Conservation (phyloP, 2,329 filamentous ascomycete species). For the Sclerotinia glacialis region DNA sequence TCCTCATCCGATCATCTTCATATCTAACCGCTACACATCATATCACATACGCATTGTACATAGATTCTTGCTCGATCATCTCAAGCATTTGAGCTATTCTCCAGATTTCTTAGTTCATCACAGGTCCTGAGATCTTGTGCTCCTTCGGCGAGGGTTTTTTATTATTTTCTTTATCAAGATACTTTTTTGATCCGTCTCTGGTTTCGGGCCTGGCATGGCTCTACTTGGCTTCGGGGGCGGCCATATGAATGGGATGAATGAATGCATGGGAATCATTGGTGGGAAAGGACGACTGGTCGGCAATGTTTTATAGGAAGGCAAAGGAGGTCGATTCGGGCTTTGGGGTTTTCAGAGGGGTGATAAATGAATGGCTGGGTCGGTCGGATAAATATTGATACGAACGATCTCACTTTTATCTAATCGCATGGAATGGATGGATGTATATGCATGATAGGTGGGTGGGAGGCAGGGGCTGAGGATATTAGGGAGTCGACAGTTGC, state of each 20-base stretch:
- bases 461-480: background rate
- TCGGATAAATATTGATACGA: background rate
- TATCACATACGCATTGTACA: slow-evolving; percentile 10
- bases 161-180: background rate
- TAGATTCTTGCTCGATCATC: background rate
- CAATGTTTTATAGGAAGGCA: background rate
- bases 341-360: background rate
- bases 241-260: background rate
- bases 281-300: background rate
- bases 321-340: slow-evolving; percentile 3
- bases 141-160: slow-evolving; percentile 6
- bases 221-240: background rate
- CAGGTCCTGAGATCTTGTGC: background rate
- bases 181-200: background rate
- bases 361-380: background rate
- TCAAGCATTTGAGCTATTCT: slow-evolving; percentile 8
- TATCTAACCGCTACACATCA: background rate
- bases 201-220: background rate
- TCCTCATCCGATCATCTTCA: too few species aligned
- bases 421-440: slow-evolving; percentile 6
- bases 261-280: slow-evolving; percentile 6
- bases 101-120: background rate
- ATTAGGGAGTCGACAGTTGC: background rate
- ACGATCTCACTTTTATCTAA: background rate
- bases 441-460: slow-evolving; percentile 3